Base-by-base conservation (phyloP, 2,329 filamentous ascomycete genomes). In the Fusarium nelsonii region DNA sequence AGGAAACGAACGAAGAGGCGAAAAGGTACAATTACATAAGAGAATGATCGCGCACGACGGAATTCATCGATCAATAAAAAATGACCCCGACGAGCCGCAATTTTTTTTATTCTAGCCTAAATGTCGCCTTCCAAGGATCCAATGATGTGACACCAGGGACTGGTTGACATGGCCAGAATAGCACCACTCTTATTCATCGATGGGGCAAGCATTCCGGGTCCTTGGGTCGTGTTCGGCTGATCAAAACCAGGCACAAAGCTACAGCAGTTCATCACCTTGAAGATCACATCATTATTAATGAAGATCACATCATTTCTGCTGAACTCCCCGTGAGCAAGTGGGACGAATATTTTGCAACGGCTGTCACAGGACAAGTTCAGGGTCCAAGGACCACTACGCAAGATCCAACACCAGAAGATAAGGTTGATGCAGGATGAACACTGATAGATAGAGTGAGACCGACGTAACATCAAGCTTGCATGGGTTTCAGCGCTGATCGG, bases 71-170 rank as follows among this genome's bases (percentile, higher is more conserved):
- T 23, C 34, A 39, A 16, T 18, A 30, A 6, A 18, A 34, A 30
- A 34, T 33, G 10, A 12, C 44, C 43, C 69, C 55, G 59, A 71
- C 43, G 66, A 69, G 54, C 70, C 65, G 59, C 44, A 56, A 52
- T 40, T 50, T 26, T 26, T 26, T 60, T 44, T 28, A 2, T 23
- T 44, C 34, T 59, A 70, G 58, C 37, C 33, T 58, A 14, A 46
- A 73, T 73, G 60, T 51, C 70, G 68, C 57, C 56, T 73, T 74
- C 41, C 49, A 53, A 51, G 53, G 59, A 58, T 65, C 14, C 8
- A 16, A 43, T 73, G 62, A 71, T 73, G 68, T 39, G n/a, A 74
- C n/a, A 20, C n/a, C 45, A 36, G 44, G 54, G 56, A 44, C 50
- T 60, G 52, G 46, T 46, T 41, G 30, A 14, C 12, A 34, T 44